Evolutionary conservation across 1,284 basidiomycete species (phyloP), one percentile per base, ranked within the genome.

Genomic region (Ganoderma resinaceum): DNA sequence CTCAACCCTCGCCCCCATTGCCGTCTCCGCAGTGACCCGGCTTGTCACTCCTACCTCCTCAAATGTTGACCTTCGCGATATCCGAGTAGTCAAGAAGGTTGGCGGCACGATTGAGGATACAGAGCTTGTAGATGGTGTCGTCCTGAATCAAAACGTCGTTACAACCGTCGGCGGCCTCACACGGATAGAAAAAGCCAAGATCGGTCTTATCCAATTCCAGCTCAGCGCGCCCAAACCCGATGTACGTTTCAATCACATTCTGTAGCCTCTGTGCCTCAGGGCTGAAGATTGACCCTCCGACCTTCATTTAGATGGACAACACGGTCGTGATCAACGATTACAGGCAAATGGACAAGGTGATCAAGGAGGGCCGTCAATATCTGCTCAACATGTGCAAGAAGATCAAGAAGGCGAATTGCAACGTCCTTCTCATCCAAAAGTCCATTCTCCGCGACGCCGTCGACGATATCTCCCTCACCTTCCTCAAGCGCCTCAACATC

Each of bases 101-200:
- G 98, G 98, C 49, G 98, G 98, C 59, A 99, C 98, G 2, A 99
- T 99, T 72, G 98, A 99, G 80, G 98, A 99, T 81, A 99, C 98
- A 0, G 96, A 99, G 78, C 89, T 99, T 35, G 90, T 99, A 60
- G 96, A 99, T 72, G 98, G 98, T 68, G 92, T 99, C 63, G 96
- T 98, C 8, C 86, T 99, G 70, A 96, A 98, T 80, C 98, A 99
- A 84, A 96, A 94, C 74, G 97, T 97, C 60, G 90, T 99, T 68
- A 87, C 89, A 14, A 89, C 93, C 61, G 96, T 94, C 65, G 97
- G 97, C 69, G 98, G 98, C 52, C 97, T 96, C 8, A 95, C 94
- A 9, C 89, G 98, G 66, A 91, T 99, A 82, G 97, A 99, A 81
- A 99, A 99, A 83, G 98, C 98, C 61, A 99, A 98, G 85, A 99